Evolutionary conservation across 495 filamentous ascomycete species (phyloP).

Genomic region (Ramalina intermedia): DNA sequence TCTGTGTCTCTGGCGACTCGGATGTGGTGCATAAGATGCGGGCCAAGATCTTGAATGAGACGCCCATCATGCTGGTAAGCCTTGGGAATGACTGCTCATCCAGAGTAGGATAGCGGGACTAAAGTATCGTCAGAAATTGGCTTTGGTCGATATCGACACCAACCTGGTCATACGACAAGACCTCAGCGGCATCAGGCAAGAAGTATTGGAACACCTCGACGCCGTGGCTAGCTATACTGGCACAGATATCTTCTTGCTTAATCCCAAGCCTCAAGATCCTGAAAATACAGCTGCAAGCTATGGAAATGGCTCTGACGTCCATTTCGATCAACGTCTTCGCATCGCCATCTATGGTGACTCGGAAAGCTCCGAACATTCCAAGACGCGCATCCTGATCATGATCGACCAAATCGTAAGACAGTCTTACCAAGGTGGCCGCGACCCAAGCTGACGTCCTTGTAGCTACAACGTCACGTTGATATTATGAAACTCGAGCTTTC

Average conservation of each 20-base stretch:
- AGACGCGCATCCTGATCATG: conserved; percentile 88
- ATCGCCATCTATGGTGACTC: conserved; percentile 90
- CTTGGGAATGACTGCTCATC: conserved; percentile 2
- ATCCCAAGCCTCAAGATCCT: conserved; percentile 50
- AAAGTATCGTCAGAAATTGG: conserved; percentile 52
- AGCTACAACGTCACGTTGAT: conserved; percentile 81
- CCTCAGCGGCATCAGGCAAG: conserved; percentile 48
- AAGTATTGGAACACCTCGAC: conserved; percentile 73
- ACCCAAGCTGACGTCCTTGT: conserved; percentile 21
- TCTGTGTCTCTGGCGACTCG: conserved; percentile 72
- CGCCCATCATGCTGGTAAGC: conserved; percentile 73
- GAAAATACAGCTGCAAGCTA: conserved; percentile 44
- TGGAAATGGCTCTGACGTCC: conserved; percentile 49
- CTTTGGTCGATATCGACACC: conserved; percentile 81
- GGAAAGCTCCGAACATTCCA: conserved; percentile 91
- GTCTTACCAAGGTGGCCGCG: neutral
- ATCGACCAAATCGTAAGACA: conserved; percentile 85
- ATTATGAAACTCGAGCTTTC: conserved; percentile 69
- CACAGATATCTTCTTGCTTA: conserved; percentile 89
- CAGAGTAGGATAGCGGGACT: conserved; percentile 16
- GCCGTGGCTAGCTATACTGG: conserved; percentile 71
- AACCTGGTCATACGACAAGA: conserved; percentile 64
- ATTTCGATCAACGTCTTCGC: conserved; percentile 66
- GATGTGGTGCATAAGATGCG: conserved; percentile 75
- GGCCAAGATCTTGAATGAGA: conserved; percentile 71